Evolutionary conservation across 2,329 filamentous ascomycete species (phyloP).

Genomic region (Penicillium sp.): DNA sequence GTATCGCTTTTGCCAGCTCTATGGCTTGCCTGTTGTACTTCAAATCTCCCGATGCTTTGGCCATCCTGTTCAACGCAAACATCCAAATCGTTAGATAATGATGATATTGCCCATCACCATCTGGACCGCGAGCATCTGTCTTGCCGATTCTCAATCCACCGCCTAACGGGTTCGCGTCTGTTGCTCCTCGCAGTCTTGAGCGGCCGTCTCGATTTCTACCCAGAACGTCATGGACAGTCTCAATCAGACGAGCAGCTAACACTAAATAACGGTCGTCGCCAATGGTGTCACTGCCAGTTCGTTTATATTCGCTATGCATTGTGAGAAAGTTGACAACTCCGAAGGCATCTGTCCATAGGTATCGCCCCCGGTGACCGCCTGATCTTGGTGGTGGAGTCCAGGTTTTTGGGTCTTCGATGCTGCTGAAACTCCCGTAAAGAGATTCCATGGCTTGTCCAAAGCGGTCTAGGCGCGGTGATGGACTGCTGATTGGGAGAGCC

Average conservation of each 20-base stretch:
- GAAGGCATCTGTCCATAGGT: conserved; percentile 63
- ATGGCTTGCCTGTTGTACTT: conserved; percentile 54
- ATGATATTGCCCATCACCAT: conserved; percentile 62
- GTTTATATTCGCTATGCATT: conserved; percentile 45
- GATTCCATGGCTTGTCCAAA: conserved; percentile 43
- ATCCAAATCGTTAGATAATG: conserved; percentile 64
- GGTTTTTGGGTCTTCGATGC: conserved; percentile 29
- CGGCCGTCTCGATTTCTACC: conserved; percentile 54
- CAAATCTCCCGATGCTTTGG: conserved; percentile 48
- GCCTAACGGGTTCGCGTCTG: conserved; percentile 51
- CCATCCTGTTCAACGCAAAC: conserved; percentile 59
- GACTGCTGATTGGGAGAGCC: conserved; percentile 22
- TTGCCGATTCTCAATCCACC: conserved; percentile 62
- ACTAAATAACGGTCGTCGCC: conserved; percentile 47
- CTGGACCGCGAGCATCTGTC: conserved; percentile 47
- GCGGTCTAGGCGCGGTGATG: conserved; percentile 28
- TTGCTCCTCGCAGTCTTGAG: conserved; percentile 52
- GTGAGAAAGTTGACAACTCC: conserved; percentile 61
- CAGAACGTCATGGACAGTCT: conserved; percentile 54
- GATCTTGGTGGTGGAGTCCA: conserved; percentile 55
- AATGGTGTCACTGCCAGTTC: conserved; percentile 9
- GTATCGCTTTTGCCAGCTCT: conserved; percentile 54
- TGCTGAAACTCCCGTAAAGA: conserved; percentile 41
- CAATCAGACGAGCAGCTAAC: conserved; percentile 51
- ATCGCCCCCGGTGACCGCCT: conserved; percentile 58